Percentiles rank a stretch among this genome's conserved stretches.
Evolutionary conservation across 768 basidiomycete species (phyloP).

Genomic region (Mycena epipterygia): DNA sequence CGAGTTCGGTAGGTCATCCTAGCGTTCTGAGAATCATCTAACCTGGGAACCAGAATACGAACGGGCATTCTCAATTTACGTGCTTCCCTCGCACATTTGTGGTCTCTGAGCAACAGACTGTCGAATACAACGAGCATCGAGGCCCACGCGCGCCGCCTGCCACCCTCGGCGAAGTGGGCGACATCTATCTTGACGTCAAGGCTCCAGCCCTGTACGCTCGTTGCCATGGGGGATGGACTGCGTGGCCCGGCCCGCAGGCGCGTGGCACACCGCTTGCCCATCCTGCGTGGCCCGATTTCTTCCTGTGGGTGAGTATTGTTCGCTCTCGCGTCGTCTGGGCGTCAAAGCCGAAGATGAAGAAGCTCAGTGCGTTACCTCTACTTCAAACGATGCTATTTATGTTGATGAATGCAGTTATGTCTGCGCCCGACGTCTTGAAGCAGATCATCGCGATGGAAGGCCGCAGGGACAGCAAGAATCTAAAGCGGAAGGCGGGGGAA

Average conservation of each 20-base stretch:
- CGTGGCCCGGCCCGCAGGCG: constrained; percentile 13
- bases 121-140: constrained; percentile 16
- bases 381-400: background rate
- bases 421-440: background rate
- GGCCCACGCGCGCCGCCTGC: background rate
- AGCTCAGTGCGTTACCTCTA: background rate
- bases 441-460: constrained; percentile 5
- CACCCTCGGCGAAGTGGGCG: constrained; percentile 14
- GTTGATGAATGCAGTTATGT: background rate
- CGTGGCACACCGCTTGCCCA: constrained; percentile 6
- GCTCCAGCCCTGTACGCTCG: constrained; percentile 9
- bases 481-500: constrained; percentile 15
- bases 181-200: constrained; percentile 20
- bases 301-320: constrained; percentile 15
- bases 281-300: background rate
- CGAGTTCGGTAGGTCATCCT: too few species aligned
- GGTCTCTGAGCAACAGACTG: background rate
- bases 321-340: constrained; percentile 6
- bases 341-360: background rate
- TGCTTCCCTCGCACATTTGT: constrained; percentile 3
- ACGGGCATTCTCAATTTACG: background rate
- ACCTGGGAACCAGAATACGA: background rate
- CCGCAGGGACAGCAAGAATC: constrained; percentile 10
- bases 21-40: too few species aligned
- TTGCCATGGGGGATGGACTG: constrained; percentile 8